Evolutionary conservation across 1,284 basidiomycete genomes (phyloP).

Genomic region (Heliocybe sulcata): DNA sequence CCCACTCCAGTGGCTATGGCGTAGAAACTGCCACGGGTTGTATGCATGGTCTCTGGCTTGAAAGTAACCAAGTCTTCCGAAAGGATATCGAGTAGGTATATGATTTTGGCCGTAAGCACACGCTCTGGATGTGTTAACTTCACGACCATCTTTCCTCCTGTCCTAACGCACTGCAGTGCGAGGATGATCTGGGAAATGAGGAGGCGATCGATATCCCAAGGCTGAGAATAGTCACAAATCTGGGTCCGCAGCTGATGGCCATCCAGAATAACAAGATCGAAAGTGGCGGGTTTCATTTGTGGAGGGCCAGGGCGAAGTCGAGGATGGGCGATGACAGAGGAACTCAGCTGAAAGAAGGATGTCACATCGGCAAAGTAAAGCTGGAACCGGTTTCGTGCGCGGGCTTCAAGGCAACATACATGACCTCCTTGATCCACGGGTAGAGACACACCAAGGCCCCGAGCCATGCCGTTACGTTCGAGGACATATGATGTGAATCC

Average conservation of each 20-base stretch:
- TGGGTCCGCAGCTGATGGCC: constrained; percentile 19
- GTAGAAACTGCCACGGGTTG: constrained; percentile 23
- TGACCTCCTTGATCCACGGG: constrained; percentile 17
- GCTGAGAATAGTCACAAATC: not conserved
- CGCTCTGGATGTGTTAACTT: constrained; percentile 19
- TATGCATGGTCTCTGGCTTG: constrained; percentile 20
- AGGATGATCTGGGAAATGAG: constrained; percentile 23
- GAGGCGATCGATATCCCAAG: constrained; percentile 15
- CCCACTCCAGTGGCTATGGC: constrained; percentile 21
- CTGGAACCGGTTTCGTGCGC: constrained; percentile 12
- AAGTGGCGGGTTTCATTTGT: constrained; percentile 10
- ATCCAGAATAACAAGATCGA: constrained; percentile 23
- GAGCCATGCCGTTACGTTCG: constrained; percentile 13
- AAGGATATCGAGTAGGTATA: constrained; percentile 21
- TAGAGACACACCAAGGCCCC: constrained; percentile 20
- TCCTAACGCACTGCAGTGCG: constrained; percentile 15
- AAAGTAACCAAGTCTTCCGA: constrained; percentile 12
- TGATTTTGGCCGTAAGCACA: constrained; percentile 17
- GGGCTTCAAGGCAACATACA: constrained; percentile 9
- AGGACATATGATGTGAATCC: constrained; percentile 21
- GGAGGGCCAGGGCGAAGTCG: constrained; percentile 5
- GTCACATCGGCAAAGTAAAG: constrained; percentile 16
- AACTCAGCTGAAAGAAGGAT: constrained; percentile 14
- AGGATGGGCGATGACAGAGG: constrained; percentile 3
- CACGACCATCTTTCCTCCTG: constrained; percentile 20